phyloP scores from a whole-genome alignment of 768 basidiomycete species.

The Thelephora ganbajun region DNA sequence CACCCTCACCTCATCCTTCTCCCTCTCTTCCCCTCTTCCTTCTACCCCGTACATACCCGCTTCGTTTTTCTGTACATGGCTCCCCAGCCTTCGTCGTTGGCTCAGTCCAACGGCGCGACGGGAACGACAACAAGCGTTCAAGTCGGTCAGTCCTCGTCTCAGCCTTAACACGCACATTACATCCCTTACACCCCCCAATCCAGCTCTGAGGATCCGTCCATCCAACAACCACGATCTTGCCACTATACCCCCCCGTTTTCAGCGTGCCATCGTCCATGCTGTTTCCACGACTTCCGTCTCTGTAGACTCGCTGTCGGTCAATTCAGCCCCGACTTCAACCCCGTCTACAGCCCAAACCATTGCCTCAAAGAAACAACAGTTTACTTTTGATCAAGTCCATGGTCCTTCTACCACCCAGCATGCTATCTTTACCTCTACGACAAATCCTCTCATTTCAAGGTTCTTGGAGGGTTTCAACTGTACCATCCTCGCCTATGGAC shows the following conservation, averaged over 20 bases:
- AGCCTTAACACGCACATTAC: constrained; percentile 1
- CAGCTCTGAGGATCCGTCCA: constrained; percentile 86
- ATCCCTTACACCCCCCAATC: constrained; percentile 9
- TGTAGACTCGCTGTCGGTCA: constrained; percentile 55
- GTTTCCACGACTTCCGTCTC: constrained; percentile 59
- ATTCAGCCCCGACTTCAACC: constrained; percentile 33
- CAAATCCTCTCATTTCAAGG: constrained; percentile 71
- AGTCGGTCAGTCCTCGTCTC: constrained; percentile 59
- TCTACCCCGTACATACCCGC: no score
- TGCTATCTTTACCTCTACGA: constrained; percentile 74
- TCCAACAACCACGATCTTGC: constrained; percentile 70
- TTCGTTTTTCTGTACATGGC: no score
- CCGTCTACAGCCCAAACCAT: constrained; percentile 27
- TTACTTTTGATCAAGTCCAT: constrained; percentile 92
- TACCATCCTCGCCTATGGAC: constrained; percentile 95
- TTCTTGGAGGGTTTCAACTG: constrained; percentile 95
- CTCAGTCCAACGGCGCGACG: constrained; percentile 14
- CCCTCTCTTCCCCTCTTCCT: no score
- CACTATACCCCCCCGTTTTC: constrained; percentile 89
- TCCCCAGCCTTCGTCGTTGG: no score
- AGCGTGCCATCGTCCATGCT: constrained; percentile 76
- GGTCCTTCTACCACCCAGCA: constrained; percentile 75
- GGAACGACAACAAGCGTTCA: constrained; percentile 75
- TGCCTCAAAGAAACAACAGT: constrained; percentile 65
- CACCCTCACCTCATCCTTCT: no score